phyloP scores from a whole-genome alignment of 2,329 filamentous ascomycete species.

The Fusarium staphyleae region DNA sequence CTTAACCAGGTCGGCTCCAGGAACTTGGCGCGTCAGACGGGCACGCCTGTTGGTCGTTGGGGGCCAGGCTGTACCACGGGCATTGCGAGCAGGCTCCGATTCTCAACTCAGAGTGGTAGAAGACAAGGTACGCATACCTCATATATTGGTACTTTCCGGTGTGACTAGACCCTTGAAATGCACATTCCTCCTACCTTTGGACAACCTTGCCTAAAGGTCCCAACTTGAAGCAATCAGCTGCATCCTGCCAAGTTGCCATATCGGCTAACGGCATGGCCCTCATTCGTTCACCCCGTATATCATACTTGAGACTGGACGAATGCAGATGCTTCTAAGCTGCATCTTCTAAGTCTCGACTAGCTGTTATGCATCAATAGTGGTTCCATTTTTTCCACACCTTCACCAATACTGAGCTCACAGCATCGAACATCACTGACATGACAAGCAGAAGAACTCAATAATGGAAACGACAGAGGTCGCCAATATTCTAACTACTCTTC shows the following conservation, averaged over 20 bases:
- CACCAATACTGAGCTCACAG: too few species aligned
- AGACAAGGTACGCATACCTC: slow-evolving; percentile 39
- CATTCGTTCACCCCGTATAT: background rate
- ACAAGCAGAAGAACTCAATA: slow-evolving; percentile 6
- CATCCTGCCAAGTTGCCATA: slow-evolving; percentile 3
- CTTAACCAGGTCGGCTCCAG: slow-evolving; percentile 30
- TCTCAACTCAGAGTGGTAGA: slow-evolving; percentile 41
- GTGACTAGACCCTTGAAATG: background rate
- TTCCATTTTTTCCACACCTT: too few species aligned
- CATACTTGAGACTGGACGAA: background rate
- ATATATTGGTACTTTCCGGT: background rate
- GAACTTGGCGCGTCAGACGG: slow-evolving; percentile 28
- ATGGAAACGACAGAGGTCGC: slow-evolving; percentile 5
- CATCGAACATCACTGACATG: slow-evolving; percentile 13
- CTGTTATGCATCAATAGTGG: too few species aligned
- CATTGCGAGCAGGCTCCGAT: slow-evolving; percentile 32
- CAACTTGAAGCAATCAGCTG: background rate
- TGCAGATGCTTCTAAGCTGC: background rate
- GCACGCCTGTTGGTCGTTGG: slow-evolving; percentile 25
- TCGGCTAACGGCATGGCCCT: background rate
- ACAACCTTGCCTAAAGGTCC: background rate
- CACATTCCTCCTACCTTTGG: background rate
- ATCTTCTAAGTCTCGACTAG: too few species aligned
- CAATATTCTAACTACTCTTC: slow-evolving; percentile 15
- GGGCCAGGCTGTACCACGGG: slow-evolving; percentile 23